Percentiles rank a stretch among this genome's conserved stretches.
Conservation (phyloP, 1,284 basidiomycete species). For the Microbotryomycetes sp. region DNA sequence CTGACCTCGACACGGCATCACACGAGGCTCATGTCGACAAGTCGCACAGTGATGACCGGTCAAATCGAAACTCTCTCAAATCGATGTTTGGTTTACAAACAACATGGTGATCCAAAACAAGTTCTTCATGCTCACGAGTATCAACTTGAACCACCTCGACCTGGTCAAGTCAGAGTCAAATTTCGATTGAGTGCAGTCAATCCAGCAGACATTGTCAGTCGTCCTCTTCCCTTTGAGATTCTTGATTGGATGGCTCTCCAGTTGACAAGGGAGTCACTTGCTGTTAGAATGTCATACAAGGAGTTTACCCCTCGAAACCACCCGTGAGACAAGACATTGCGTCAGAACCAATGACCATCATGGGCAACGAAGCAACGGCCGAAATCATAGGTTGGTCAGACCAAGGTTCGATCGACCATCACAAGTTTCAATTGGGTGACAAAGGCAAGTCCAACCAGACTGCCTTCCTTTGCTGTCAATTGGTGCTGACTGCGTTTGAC, state of each 20-base stretch:
- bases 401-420: constrained; percentile 46
- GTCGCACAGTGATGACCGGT: too few relatives aligned
- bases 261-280: background rate
- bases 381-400: constrained; percentile 56
- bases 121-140: constrained; percentile 56
- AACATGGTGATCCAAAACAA: constrained; percentile 34
- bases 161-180: constrained; percentile 57
- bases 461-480: too few relatives aligned
- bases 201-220: constrained; percentile 33
- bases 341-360: constrained; percentile 46
- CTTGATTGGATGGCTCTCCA: background rate
- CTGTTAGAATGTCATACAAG: constrained; percentile 62
- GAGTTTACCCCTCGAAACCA: constrained; percentile 68
- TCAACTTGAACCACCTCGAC: constrained; percentile 47
- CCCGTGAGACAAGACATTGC: constrained; percentile 38
- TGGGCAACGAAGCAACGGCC: constrained; percentile 73
- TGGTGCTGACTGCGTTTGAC: too few relatives aligned
- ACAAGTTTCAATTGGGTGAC: constrained; percentile 54
- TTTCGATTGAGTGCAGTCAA: constrained; percentile 68
- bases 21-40: background rate
- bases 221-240: background rate
- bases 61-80: background rate
- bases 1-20: too few relatives aligned
- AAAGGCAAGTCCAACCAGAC: constrained; percentile 45
- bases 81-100: background rate